Conservation (phyloP, 1,284 basidiomycete genomes). For the Lentinula novae-zelandiae region DNA sequence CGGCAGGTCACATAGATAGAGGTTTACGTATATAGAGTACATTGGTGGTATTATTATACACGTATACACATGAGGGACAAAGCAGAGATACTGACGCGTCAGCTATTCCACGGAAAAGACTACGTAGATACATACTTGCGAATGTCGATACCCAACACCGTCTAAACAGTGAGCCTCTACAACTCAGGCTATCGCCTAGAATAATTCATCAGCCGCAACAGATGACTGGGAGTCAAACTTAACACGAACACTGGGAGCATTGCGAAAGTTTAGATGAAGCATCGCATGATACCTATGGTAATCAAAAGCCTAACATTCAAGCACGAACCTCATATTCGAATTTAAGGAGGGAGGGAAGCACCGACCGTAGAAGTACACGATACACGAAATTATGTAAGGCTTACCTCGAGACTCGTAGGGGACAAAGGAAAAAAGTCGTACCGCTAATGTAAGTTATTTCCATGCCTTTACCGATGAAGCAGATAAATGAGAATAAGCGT, state of each 20-base stretch:
- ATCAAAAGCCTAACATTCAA: background rate
- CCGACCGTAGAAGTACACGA: slow-evolving; percentile 13
- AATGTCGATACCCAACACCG: background rate
- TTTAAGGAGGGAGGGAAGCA: slow-evolving; percentile 2
- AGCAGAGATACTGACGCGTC: no score
- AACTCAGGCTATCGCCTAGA: background rate
- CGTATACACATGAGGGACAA: background rate
- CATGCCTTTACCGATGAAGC: background rate
- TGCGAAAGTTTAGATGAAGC: background rate
- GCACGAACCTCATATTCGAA: slow-evolving; percentile 10
- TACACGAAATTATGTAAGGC: slow-evolving; percentile 6
- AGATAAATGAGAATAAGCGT: slow-evolving; percentile 6
- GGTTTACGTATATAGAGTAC: background rate
- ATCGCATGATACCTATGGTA: background rate
- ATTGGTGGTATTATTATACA: background rate
- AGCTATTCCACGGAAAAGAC: no score
- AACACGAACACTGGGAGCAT: background rate
- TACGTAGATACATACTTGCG: background rate
- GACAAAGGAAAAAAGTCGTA: slow-evolving; percentile 2
- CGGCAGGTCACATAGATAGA: no score
- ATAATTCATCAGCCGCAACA: slow-evolving; percentile 5
- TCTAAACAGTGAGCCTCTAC: background rate
- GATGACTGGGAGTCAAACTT: slow-evolving; percentile 3
- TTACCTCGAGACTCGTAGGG: slow-evolving; percentile 9
- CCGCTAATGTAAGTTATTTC: slow-evolving; percentile 6